Evolutionary conservation across 108 stramenopile species (phyloP).

Genomic region (Cyclotella cryptica): DNA sequence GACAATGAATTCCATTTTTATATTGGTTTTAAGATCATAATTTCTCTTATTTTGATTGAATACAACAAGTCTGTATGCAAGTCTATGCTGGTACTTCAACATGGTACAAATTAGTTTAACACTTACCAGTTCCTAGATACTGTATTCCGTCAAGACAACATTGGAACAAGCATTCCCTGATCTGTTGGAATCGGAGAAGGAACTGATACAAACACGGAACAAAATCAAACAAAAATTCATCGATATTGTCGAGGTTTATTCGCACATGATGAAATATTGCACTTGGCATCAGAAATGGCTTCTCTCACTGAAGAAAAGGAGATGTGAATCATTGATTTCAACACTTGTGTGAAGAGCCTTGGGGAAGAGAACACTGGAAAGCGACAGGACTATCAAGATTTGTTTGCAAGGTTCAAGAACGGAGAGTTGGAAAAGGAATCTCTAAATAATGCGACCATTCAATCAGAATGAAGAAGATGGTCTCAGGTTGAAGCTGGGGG

Average conservation of each 20-base stretch:
- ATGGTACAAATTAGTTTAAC: too few relatives aligned
- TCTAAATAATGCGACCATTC: neutral
- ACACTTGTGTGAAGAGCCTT: neutral
- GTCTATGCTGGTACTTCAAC: too few relatives aligned
- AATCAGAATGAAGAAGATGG: neutral
- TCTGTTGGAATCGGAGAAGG: slow-evolving; percentile 5
- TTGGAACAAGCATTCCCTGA: slow-evolving; percentile 1
- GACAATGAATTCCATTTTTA: too few relatives aligned
- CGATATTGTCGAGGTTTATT: neutral
- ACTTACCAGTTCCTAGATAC: too few relatives aligned
- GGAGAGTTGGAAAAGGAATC: neutral
- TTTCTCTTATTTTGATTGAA: too few relatives aligned
- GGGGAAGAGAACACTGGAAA: neutral
- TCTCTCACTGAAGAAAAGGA: neutral
- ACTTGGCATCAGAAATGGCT: slow-evolving; percentile 4
- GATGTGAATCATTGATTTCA: neutral
- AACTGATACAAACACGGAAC: neutral
- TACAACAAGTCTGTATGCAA: too few relatives aligned
- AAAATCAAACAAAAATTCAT: neutral
- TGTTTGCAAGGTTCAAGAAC: neutral
- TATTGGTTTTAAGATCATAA: too few relatives aligned
- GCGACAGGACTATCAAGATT: too few relatives aligned
- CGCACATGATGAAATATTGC: neutral
- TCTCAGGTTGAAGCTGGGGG: neutral
- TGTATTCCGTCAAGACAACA: neutral